Evolutionary conservation across 352 stramenopile species (phyloP).

Genomic region (Globisporangium nodosum): DNA sequence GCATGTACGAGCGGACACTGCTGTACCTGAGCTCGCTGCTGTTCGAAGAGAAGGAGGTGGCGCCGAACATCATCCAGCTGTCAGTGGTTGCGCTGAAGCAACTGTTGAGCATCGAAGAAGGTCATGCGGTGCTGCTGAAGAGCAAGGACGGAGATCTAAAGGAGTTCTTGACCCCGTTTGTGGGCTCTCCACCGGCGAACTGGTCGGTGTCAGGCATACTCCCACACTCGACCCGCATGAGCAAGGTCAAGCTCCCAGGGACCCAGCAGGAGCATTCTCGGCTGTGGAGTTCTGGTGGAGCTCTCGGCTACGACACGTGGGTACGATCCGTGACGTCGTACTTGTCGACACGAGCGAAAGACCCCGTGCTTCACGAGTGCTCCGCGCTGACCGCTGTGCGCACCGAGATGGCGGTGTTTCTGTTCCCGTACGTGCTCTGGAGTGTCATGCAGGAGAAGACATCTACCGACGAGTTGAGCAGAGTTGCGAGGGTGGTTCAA

Average conservation of each 20-base stretch:
- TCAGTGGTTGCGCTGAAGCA: slow-evolving; percentile 40
- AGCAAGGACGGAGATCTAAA: slow-evolving; percentile 63
- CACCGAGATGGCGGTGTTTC: slow-evolving; percentile 60
- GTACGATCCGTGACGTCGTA: slow-evolving; percentile 42
- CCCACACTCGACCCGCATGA: neutral
- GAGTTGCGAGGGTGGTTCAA: slow-evolving; percentile 24
- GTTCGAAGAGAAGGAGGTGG: slow-evolving; percentile 37
- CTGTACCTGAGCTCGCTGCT: slow-evolving; percentile 57
- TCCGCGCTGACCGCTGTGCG: slow-evolving; percentile 29
- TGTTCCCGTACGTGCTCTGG: slow-evolving; percentile 70
- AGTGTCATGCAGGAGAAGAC: slow-evolving; percentile 13
- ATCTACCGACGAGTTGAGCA: slow-evolving; percentile 1
- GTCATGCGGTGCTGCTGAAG: slow-evolving; percentile 25
- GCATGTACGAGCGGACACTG: slow-evolving; percentile 63
- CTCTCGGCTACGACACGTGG: slow-evolving; percentile 50
- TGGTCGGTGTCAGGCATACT: slow-evolving; percentile 33
- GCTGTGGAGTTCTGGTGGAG: slow-evolving; percentile 33
- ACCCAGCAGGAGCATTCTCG: slow-evolving; percentile 17
- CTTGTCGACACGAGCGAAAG: slow-evolving; percentile 26
- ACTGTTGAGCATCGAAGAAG: slow-evolving; percentile 38
- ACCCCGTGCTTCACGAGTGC: slow-evolving; percentile 53
- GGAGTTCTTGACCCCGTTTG: slow-evolving; percentile 48
- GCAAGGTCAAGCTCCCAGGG: slow-evolving; percentile 8
- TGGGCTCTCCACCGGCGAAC: slow-evolving; percentile 37
- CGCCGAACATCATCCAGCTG: slow-evolving; percentile 35